Evolutionary conservation across 78 protist genomes (phyloP), one percentile per base, ranked within the genome.

Genomic region (Dictyostelium brefeldianum): DNA sequence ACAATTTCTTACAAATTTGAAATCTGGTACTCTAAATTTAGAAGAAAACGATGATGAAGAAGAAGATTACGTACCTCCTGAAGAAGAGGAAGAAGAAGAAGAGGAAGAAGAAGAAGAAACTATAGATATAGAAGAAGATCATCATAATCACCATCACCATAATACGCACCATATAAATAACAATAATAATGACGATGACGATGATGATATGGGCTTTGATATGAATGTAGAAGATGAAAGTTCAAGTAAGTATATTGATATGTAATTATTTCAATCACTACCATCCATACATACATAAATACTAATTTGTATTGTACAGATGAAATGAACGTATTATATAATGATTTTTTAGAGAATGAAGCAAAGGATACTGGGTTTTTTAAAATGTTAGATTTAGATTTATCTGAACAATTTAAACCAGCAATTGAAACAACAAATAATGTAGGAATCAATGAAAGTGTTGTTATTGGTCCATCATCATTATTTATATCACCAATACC

Each of bases 311-410:
- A 6, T 43, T 43, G 3, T 18, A 46, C 43, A 80, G 87, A 70
- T 73, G 93, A 87, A 54, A 59, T 87, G 74, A 54, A 78, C 50
- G 83, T 84, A 20, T 77, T 87, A 18, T 25, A 77, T 0, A 18
- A 65, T 10, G 93, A 87, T 51, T 87, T 77, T 77, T 62, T 87
- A 11, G 93, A 87, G 17, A 77, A 87, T 64, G 93, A 77, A 78
- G 85, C 67, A 59, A 87, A 87, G 5, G 84, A 54, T 5, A 54
- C 36, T 77, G 93, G 80, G 1, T 77, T 29, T 65, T 77, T 29
- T 71, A 77, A 46, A 59, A n/a, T 85, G 48, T 83, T 83, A 6
- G 73, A 73, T 73, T 46, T 73, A 73, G 22, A 73, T 46, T 73
- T 73, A 11, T 17, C n/a, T 18, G 36, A 46, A 22, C 79, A 73